phyloP scores from a whole-genome alignment of 371 early-diverging fungal species.

The Apophysomyces variabilis region DNA sequence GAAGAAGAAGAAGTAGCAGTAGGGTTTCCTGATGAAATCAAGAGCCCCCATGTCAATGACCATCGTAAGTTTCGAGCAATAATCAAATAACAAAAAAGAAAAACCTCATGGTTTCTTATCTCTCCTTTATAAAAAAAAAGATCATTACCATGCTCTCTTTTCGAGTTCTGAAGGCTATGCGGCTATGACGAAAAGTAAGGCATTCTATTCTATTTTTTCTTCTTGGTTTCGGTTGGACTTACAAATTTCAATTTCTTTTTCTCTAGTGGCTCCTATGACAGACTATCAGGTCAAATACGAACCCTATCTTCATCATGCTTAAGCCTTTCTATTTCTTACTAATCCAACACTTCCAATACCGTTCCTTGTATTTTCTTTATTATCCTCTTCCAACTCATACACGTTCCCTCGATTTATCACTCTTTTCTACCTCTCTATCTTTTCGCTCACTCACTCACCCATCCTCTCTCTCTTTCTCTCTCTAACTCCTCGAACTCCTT shows the following conservation, averaged over 20 bases:
- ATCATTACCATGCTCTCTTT: no score
- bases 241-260: not conserved
- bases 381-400: not conserved
- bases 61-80: not conserved
- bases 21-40: no score
- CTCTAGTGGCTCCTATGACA: not conserved
- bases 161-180: not conserved
- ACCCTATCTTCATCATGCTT: not conserved
- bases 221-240: no score
- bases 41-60: not conserved
- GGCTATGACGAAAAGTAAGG: not conserved
- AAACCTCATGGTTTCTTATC: no score
- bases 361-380: slow-evolving; percentile 2
- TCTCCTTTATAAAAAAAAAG: no score
- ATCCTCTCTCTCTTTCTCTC: not conserved
- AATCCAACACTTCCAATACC: not conserved
- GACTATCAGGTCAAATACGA: slow-evolving; percentile 1
- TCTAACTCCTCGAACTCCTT: not conserved
- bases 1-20: not conserved
- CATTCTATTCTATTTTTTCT: not conserved
- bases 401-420: no score
- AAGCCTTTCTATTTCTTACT: not conserved
- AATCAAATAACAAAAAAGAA: no score
- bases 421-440: no score
- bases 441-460: not conserved